Base-by-base conservation (phyloP, 768 basidiomycete genomes). In the Boletellus ananas region DNA sequence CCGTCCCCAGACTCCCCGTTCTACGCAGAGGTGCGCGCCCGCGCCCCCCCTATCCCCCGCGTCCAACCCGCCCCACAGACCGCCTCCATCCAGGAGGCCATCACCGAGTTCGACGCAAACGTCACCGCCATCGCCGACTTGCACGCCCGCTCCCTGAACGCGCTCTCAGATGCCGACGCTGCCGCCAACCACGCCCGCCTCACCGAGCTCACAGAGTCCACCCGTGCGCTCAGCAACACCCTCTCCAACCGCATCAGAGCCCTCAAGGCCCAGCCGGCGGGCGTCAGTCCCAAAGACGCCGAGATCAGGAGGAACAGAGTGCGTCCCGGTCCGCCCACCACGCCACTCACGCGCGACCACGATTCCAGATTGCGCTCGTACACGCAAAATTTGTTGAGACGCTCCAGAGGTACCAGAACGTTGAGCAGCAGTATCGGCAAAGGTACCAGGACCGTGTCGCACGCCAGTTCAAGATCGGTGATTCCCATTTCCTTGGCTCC, bases 401-500 rank as follows among this genome's bases (percentile, higher is more conserved):
- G 1, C 78, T 91, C 42, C 88, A 89, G 62, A 81, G 80, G 50
- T 91, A 87, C 65, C 90, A 89, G 64, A 74, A 72, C 25, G 81
- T 87, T 21, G 90, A 91, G 65, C 83, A 82, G 54, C 83, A 86
- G 55, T 80, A 79, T 62, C 77, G 85, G 17, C 69, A 74, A 45
- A 83, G 78, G 62, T 79, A 82, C 60, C 82, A 75, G 62, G 78
- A 83, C 58, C 76, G 85, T 41, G 75, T 87, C 47, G 87, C 84
- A 67, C 75, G 87, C 38, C 87, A 94, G 66, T 77, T 88, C 64
- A 83, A 78, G 62, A 92, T 93, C 48, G 87, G 87, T 84, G 51
- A 46, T 70, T 60, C 31, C 34, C 12, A 27, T 7, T 34, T 27
- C 31, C 38, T 34, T 42, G 29, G 8, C 34, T 31, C 10, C n/a